Base-by-base conservation (phyloP, 225 moss, liverwort and hornwort genomes). In the Polytrichum formosum region DNA sequence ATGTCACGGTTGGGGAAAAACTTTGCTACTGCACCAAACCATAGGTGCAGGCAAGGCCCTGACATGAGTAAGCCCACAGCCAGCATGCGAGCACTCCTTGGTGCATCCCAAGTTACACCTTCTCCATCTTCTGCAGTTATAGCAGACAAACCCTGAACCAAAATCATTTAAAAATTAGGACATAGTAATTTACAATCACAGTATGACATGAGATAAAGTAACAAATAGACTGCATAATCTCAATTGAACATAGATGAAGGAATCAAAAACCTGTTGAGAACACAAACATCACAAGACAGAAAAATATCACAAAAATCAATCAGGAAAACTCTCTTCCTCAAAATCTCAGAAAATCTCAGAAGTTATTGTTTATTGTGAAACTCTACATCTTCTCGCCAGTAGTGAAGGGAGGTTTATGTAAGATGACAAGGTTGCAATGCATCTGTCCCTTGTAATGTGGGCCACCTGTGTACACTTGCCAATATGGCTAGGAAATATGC, bases 41-140 rank as follows among this genome's bases (percentile, higher is more conserved):
- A 88, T 8, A 88, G 69, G 77, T 88, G 88, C 63, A 88, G 61
- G 64, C 69, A 78, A 66, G 88, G 88, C 65, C 88, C 88, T 9
- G 88, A 88, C 88, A 88, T 85, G 78, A 88, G 83, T 67, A 88
- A 83, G 67, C 88, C 88, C 76, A 88, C 85, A 22, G 83, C 83
- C 28, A 85, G 82, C 88, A 88, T 88, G 63, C 85, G 78, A 8
- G 74, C 81, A 74, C 82, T 85, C 63, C 88, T 76, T 60, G 67
- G 63, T 54, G 74, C 74, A 81, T 88, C 88, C 88, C 88, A 88
- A 22, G 65, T 69, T 35, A 78, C 67, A 60, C 74, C 31, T 56
- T 74, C 76, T 66, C 54, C 78, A 31, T 79, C 83, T 28, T 27
- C 72, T 73, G 77, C 77, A 65, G 73, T 70, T 28, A 75, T 55